Percentiles rank a stretch among this genome's conserved stretches.
These are phyloP conservation scores for Lactarius evosmus DNA, from an alignment of 768 basidiomycete genomes.

Conservation along the genomic window DNA sequence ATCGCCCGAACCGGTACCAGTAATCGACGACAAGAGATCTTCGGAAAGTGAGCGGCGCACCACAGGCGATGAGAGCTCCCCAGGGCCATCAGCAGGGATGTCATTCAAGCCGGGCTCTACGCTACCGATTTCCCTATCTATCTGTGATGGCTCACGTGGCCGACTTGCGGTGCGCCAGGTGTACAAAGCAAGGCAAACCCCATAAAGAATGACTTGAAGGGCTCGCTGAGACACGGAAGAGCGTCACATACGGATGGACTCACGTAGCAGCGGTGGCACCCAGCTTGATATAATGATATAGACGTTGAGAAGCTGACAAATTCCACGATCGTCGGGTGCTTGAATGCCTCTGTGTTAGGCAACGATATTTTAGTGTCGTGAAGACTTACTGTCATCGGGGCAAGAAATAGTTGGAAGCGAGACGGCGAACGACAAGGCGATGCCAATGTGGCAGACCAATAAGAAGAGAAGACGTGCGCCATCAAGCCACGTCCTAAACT, in stretches of 20 bases:
- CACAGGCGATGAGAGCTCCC: neutral
- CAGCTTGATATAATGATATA: constrained; percentile 52
- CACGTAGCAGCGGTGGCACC: constrained; percentile 51
- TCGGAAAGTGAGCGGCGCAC: neutral
- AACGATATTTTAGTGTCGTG: neutral
- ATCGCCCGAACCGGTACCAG: constrained; percentile 10
- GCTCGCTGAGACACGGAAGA: constrained; percentile 7
- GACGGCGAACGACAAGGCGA: constrained; percentile 42
- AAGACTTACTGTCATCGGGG: constrained; percentile 40
- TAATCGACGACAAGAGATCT: constrained; percentile 1
- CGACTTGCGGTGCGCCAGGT: constrained; percentile 36
- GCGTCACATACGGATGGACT: neutral
- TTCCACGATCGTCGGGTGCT: constrained; percentile 42
- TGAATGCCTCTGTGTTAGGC: neutral
- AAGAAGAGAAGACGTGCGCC: constrained; percentile 48
- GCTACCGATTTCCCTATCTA: constrained; percentile 9
- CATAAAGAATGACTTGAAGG: constrained; percentile 43
- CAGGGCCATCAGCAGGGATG: neutral
- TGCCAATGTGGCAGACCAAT: constrained; percentile 43
- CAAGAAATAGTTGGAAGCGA: constrained; percentile 47
- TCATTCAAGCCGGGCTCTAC: neutral
- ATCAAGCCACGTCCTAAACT: constrained; percentile 55
- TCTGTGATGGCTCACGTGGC: neutral
- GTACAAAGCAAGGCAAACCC: constrained; percentile 41
- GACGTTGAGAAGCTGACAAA: constrained; percentile 48